These are phyloP conservation scores for Coccomyxa sp. DNA, from an alignment of 139 green algal genomes.

Conservation along the genomic window DNA sequence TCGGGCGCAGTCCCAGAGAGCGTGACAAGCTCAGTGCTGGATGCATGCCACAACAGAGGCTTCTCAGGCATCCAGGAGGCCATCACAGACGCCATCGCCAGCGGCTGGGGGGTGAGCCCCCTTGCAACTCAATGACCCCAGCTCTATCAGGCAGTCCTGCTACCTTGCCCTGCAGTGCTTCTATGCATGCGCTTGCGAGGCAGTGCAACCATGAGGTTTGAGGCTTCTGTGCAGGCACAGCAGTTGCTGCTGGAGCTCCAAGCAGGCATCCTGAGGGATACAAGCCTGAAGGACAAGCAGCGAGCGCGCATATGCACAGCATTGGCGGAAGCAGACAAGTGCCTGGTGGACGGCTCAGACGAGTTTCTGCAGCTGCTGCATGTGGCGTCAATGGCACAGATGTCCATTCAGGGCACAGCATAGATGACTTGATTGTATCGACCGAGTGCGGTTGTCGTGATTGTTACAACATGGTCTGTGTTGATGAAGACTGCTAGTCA, in stretches of 20 bases:
- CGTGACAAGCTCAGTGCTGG: conserved; percentile 27
- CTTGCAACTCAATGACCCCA: neutral
- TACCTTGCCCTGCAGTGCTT: neutral
- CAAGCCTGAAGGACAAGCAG: conserved; percentile 24
- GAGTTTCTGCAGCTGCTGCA: conserved; percentile 84
- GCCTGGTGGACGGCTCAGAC: conserved; percentile 75
- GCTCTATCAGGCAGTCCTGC: neutral
- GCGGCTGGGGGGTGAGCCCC: conserved; percentile 60
- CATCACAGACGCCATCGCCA: conserved; percentile 60
- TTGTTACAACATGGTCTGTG: conserved; percentile 68
- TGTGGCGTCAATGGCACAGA: conserved; percentile 43
- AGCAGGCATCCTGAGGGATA: conserved; percentile 40
- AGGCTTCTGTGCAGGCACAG: conserved; percentile 24
- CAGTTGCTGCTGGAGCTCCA: conserved; percentile 80
- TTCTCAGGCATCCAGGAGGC: conserved; percentile 28
- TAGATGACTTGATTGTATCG: neutral
- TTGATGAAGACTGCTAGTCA: conserved; percentile 78
- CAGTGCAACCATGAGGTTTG: too few species aligned
- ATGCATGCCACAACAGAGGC: conserved; percentile 16
- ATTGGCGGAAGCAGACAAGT: conserved; percentile 73
- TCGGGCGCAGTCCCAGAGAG: conserved; percentile 35
- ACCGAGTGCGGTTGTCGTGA: too few species aligned
- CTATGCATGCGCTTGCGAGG: too few species aligned
- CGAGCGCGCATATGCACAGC: conserved; percentile 39
- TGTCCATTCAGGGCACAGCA: conserved; percentile 9